Evolutionary conservation across 495 filamentous ascomycete genomes (phyloP).

Genomic region (Oidiodendron maius): DNA sequence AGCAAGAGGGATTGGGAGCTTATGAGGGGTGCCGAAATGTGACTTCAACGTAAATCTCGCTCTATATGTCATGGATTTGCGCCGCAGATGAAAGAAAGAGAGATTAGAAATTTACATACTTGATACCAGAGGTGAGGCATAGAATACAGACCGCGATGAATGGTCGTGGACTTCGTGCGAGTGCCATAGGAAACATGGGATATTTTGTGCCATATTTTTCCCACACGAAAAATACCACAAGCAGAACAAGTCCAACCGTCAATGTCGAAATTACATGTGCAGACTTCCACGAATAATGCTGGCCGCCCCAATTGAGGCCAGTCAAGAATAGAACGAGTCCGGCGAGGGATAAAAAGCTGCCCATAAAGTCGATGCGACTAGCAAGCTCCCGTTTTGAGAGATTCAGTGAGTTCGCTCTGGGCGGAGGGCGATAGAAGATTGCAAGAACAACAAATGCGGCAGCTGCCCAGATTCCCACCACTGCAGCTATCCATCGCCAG

Average conservation of each 20-base stretch:
- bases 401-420: neutral
- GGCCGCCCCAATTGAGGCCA: constrained; percentile 32
- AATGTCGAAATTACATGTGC: constrained; percentile 38
- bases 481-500: neutral
- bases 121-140: neutral
- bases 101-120: too few species aligned
- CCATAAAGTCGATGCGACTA: neutral
- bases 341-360: neutral
- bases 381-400: neutral
- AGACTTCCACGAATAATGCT: constrained; percentile 42
- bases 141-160: neutral
- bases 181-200: neutral
- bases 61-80: too few species aligned
- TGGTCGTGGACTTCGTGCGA: neutral
- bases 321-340: neutral
- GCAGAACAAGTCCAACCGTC: constrained; percentile 32
- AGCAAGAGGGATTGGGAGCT: too few species aligned
- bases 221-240: constrained; percentile 36
- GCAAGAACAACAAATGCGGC: neutral
- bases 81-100: too few species aligned
- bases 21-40: too few species aligned
- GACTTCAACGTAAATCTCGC: too few species aligned
- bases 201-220: neutral
- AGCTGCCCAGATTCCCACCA: neutral
- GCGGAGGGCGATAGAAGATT: neutral